Evolutionary conservation across 1,284 basidiomycete genomes (phyloP), one percentile per base, ranked within the genome.

Genomic region (Naganishia sp.): DNA sequence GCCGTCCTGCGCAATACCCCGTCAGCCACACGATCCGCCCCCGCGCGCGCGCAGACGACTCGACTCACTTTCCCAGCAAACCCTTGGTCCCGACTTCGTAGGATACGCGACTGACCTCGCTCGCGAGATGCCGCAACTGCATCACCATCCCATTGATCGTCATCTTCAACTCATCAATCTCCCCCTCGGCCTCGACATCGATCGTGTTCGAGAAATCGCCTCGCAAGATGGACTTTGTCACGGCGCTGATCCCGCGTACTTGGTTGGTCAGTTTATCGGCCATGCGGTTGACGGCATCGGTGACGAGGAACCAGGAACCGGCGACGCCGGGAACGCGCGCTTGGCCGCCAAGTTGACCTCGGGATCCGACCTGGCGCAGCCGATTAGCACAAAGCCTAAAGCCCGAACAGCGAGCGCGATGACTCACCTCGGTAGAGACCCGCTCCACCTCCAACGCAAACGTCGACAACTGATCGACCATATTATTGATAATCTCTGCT

Each of bases 91-190:
- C 93, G 78, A 96, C 94, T 83, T 96, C 92, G 59, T 94, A 83
- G 3, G 94, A 95, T 50, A 99, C 96, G 66, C 95, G 85, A 28
- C 94, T 96, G 67, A 99, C 95, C 81, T 99, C 96, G 31, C 92
- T 92, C 45, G 96, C 94, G 67, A 99, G 82, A 66, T 90, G 86
- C 64, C 94, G 86, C 44, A 98, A 83, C 74, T 90, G 84, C 70
- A 94, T 88, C 50, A 95, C 93, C 96, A 97, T 98, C 79, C 90
- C 90, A 77, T 99, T 99, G 78, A 99, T 94, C 44, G 94, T 99
- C 69, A 94, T 93, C 82, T 98, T 98, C 75, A 99, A 82, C 79
- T 98, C 95, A 63, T 97, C 83, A 64, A 99, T 97, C 80, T 99
- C 96, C 46, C 96, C 95, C 50, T 89, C 87, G 1, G 95, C 95